phyloP scores from a whole-genome alignment of 2,329 filamentous ascomycete genomes.

The Xylaria sp. region DNA sequence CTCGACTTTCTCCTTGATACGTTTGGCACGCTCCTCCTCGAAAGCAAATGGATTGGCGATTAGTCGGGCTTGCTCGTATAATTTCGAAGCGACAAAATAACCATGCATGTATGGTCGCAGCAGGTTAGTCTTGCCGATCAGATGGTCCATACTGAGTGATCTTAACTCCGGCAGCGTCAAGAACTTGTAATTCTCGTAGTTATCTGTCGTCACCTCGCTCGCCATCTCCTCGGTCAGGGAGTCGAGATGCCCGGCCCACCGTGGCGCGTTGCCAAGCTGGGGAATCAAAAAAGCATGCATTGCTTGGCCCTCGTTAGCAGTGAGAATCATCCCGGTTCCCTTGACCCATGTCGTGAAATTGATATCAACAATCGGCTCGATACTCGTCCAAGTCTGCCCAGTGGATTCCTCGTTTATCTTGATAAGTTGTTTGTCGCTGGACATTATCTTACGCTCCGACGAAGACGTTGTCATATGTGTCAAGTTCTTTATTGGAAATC shows the following conservation, averaged over 20 bases:
- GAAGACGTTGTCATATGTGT: conserved; percentile 76
- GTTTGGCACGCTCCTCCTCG: conserved; percentile 91
- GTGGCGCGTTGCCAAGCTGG: conserved; percentile 90
- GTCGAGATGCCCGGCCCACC: conserved; percentile 96
- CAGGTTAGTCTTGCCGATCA: conserved; percentile 89
- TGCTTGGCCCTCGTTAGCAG: conserved; percentile 89
- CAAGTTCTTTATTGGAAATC: conserved; percentile 89
- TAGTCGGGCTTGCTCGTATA: conserved; percentile 94
- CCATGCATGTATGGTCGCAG: conserved; percentile 98
- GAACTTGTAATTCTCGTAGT: conserved; percentile 99
- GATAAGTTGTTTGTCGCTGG: conserved; percentile 93
- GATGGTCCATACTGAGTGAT: conserved; percentile 84
- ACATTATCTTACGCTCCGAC: conserved; percentile 87
- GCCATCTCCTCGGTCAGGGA: conserved; percentile 99
- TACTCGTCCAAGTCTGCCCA: conserved; percentile 92
- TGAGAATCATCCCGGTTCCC: conserved; percentile 93
- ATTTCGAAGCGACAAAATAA: conserved; percentile 93
- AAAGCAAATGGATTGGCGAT: conserved; percentile 95
- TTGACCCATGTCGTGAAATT: conserved; percentile 95
- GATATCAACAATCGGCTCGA: conserved; percentile 93
- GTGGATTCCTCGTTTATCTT: conserved; percentile 92
- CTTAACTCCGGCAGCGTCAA: conserved; percentile 88
- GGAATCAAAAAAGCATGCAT: conserved; percentile 97
- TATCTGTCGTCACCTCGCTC: conserved; percentile 79
- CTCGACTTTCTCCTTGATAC: conserved; percentile 93